Base-by-base conservation (phyloP, 139 green algal species). In the Asterochloris sp. region DNA sequence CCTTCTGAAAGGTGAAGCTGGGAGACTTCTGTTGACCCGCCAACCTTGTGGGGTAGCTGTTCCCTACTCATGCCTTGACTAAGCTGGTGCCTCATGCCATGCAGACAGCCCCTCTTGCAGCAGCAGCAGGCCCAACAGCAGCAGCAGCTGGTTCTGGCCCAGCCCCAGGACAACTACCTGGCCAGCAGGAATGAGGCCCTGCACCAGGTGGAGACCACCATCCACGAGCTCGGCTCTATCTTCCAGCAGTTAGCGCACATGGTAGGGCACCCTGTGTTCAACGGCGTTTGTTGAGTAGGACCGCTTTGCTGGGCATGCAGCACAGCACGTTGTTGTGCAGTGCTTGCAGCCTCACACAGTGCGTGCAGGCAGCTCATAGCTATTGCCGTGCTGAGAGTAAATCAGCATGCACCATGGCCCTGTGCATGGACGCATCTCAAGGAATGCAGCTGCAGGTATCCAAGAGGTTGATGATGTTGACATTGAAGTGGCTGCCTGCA, bases 221-320 rank as follows among this genome's bases (percentile, higher is more conserved):
- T 99, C 64, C 89, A 94, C 61, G 97, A 99, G 89, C 92, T 99
- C 67, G 95, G 97, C n/a, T 91, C 83, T 82, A 99, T 99, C 67
- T 99, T 99, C 89, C 94, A 95, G 76, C 94, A 99, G 90, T 92
- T 99, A 66, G 93, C 95, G 9, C 92, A 96, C 66, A 97, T 99
- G 92, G 97, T 98, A 75, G 66, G 82, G 10, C 2, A 24, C 19
- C 66, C 14, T 69, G 76, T 69, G 15, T 17, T 21, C 9, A 21
- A 27, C 54, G 69, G 13, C 76, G 38, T 54, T 54, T 54, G 38
- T 54, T 54, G 6, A 10, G 38, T 6, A 54, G 38, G 38, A 54
- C 38, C 2, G 38, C 38, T 54, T 54, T 54, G 38, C 38, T 54
- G 38, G 38, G 38, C 38, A 54, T 54, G 38, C 38, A 54, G 38